phyloP scores from a whole-genome alignment of 2,329 filamentous ascomycete species.

The Aspergillus sp. region DNA sequence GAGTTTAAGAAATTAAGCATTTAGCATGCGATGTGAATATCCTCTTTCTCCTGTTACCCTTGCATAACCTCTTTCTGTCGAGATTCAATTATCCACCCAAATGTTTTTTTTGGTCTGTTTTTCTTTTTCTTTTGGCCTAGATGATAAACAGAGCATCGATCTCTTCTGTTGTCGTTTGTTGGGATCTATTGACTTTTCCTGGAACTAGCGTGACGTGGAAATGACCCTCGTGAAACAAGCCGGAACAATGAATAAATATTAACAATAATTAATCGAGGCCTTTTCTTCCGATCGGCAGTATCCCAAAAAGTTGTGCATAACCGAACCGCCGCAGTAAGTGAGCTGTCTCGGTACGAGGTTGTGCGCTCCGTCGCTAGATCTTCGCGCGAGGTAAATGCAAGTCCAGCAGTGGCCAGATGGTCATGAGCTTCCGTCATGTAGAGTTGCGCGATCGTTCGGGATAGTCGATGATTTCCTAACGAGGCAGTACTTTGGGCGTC shows the following conservation, averaged over 20 bases:
- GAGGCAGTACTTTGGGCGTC: too few species aligned
- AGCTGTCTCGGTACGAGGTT: neutral
- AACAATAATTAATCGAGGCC: conserved; percentile 5
- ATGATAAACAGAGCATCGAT: conserved; percentile 13
- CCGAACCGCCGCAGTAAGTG: neutral
- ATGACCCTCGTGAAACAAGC: conserved; percentile 8
- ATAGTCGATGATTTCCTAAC: too few species aligned
- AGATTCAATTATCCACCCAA: conserved; percentile 1
- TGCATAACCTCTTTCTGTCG: conserved; percentile 16
- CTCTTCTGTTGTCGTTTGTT: conserved; percentile 6
- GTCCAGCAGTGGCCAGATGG: neutral
- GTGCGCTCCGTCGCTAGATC: neutral
- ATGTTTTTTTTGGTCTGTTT: neutral
- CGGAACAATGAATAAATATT: conserved; percentile 3
- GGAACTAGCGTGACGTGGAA: conserved; percentile 9
- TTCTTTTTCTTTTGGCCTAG: conserved; percentile 6
- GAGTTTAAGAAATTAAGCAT: conserved; percentile 30
- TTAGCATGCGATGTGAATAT: conserved; percentile 38
- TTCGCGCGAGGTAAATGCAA: neutral
- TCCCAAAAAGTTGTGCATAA: neutral
- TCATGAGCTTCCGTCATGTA: neutral
- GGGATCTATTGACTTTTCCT: conserved; percentile 7
- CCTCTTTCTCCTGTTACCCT: conserved; percentile 14
- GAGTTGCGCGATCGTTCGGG: too few species aligned
- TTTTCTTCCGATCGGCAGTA: neutral